Conservation (phyloP, 2,329 filamentous ascomycete species). For the Monosporascus sp. region DNA sequence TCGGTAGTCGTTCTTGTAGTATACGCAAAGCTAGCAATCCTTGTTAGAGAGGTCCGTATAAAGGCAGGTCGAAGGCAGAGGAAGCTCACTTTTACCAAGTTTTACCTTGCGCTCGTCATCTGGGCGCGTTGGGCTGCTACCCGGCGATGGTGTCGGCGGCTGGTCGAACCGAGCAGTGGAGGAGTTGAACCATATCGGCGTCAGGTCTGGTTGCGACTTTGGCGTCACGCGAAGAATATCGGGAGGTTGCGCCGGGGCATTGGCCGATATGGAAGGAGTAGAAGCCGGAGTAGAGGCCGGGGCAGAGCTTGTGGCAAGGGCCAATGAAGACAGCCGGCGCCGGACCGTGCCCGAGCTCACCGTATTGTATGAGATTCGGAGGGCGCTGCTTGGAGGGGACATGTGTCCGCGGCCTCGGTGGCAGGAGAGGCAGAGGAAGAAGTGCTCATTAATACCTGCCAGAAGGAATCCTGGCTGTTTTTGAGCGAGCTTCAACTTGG, state of each 20-base stretch:
- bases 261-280: conserved; percentile 6
- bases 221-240: conserved; percentile 7
- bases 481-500: too few species aligned
- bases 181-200: conserved; percentile 40
- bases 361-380: conserved; percentile 24
- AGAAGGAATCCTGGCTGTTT: not conserved
- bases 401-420: conserved; percentile 26
- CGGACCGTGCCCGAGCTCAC: conserved; percentile 20
- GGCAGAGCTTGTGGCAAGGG: conserved; percentile 1
- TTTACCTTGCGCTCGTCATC: conserved; percentile 56
- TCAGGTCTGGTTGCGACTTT: conserved; percentile 22
- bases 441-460: conserved; percentile 20
- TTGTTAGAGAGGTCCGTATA: conserved; percentile 5
- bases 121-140: conserved; percentile 24
- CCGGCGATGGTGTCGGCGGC: conserved; percentile 6
- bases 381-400: conserved; percentile 27
- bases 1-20: conserved; percentile 62
- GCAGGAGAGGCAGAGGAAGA: conserved; percentile 9
- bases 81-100: conserved; percentile 53
- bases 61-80: not conserved
- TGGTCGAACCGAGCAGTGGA: conserved; percentile 25
- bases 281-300: conserved; percentile 6
- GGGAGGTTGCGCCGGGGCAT: conserved; percentile 6
- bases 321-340: conserved; percentile 16
- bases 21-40: conserved; percentile 51